These are phyloP conservation scores for Kurtzmaniella cleridarum DNA, from an alignment of 805 yeast genomes.

Conservation along the genomic window DNA sequence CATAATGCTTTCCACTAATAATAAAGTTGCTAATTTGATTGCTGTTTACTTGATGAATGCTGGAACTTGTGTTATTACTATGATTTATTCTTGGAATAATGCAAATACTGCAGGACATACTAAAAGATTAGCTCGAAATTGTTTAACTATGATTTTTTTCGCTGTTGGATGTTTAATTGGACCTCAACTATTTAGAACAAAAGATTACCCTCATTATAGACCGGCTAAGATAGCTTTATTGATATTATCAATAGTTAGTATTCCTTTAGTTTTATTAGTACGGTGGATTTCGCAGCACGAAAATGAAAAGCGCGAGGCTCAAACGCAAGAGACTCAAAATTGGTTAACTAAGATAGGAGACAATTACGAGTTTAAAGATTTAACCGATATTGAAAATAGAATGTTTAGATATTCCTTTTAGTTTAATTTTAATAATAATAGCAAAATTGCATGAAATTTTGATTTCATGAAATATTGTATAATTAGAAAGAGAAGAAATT, in stretches of 20 bases:
- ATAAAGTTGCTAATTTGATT: constrained; percentile 42
- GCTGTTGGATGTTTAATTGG: constrained; percentile 64
- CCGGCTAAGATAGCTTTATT: constrained; percentile 56
- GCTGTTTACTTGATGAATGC: constrained; percentile 49
- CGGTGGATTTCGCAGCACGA: constrained; percentile 42
- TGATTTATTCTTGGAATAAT: constrained; percentile 57
- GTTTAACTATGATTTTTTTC: constrained; percentile 57
- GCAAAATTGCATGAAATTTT: no score
- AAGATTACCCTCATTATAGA: constrained; percentile 48
- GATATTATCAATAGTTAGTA: constrained; percentile 43
- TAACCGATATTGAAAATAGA: constrained; percentile 55
- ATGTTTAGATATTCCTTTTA: constrained; percentile 51
- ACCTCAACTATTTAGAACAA: constrained; percentile 58
- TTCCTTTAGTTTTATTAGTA: constrained; percentile 38
- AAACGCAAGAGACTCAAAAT: constrained; percentile 16
- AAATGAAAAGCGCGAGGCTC: constrained; percentile 44
- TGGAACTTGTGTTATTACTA: constrained; percentile 52
- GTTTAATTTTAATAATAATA: no score
- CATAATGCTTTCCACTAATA: constrained; percentile 35
- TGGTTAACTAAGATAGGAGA: constrained; percentile 13
- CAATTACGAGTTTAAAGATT: constrained; percentile 47
- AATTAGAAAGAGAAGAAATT: no score
- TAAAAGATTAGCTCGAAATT: constrained; percentile 59
- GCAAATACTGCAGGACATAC: constrained; percentile 70
- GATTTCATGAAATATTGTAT: no score